These are phyloP conservation scores for Alternaria atra DNA, from an alignment of 2,329 filamentous ascomycete genomes.

Conservation along the genomic window DNA sequence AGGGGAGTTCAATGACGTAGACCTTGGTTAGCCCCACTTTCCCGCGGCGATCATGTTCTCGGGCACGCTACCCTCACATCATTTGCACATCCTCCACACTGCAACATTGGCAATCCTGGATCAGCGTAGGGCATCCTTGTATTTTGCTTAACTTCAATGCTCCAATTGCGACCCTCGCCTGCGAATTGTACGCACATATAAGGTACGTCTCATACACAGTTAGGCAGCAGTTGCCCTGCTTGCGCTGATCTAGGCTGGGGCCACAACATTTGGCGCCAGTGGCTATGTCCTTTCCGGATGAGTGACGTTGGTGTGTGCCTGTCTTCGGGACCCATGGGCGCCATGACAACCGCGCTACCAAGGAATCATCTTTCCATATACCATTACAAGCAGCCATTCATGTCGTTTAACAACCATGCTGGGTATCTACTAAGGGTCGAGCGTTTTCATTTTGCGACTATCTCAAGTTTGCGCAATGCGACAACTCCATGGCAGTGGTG, in stretches of 20 bases:
- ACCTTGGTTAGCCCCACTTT: slow-evolving; percentile 7
- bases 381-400: background rate
- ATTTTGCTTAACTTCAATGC: background rate
- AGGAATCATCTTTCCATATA: background rate
- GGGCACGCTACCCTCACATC: slow-evolving; percentile 15
- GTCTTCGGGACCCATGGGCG: slow-evolving; percentile 3
- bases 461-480: background rate
- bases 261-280: slow-evolving; percentile 19
- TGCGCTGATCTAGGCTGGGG: slow-evolving; percentile 2
- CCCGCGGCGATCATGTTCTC: slow-evolving; percentile 21
- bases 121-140: background rate
- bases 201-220: background rate
- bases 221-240: slow-evolving; percentile 2
- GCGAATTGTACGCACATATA: background rate
- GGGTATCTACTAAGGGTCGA: background rate
- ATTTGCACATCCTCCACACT: slow-evolving; percentile 19
- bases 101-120: slow-evolving; percentile 14
- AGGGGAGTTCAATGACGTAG: slow-evolving; percentile 31
- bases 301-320: slow-evolving; percentile 25
- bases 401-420: background rate
- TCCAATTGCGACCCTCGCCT: background rate
- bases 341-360: slow-evolving; percentile 22
- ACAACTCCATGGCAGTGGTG: background rate
- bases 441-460: background rate
- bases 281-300: slow-evolving; percentile 10